phyloP scores from a whole-genome alignment of 169 alveolate genomes.

The Condylostoma magnum region DNA sequence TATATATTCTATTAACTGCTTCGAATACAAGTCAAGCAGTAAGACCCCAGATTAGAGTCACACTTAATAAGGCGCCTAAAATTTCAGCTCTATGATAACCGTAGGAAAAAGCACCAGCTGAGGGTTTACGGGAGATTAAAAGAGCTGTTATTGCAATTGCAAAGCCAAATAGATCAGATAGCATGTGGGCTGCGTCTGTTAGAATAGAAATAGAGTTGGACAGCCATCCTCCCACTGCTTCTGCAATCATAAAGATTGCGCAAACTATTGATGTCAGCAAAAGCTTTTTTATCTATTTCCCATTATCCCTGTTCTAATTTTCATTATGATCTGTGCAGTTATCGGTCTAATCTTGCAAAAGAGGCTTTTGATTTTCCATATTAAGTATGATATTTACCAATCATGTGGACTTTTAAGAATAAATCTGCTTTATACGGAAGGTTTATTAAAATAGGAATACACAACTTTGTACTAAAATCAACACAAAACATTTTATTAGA shows the following conservation, averaged over 20 bases:
- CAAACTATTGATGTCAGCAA: neutral
- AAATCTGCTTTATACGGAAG: no score
- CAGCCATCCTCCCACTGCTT: slow-evolving; percentile 85
- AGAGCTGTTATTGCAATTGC: slow-evolving; percentile 83
- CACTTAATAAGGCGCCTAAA: slow-evolving; percentile 93
- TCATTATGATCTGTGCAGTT: no score
- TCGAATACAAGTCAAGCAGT: slow-evolving; percentile 89
- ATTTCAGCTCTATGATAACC: slow-evolving; percentile 96
- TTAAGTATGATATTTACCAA: no score
- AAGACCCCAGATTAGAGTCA: slow-evolving; percentile 93
- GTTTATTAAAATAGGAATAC: no score
- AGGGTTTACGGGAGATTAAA: slow-evolving; percentile 82
- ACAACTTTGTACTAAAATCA: no score
- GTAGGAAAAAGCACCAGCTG: slow-evolving; percentile 86
- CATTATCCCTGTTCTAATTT: no score
- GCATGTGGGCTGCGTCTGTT: slow-evolving; percentile 96
- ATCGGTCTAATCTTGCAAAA: no score
- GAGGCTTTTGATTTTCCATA: no score
- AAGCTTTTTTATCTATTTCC: no score
- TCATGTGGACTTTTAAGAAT: no score
- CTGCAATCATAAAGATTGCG: slow-evolving; percentile 47
- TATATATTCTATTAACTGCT: slow-evolving; percentile 88
- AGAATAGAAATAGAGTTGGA: slow-evolving; percentile 86
- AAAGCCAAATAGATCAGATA: slow-evolving; percentile 92
- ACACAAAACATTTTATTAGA: no score